phyloP scores from a whole-genome alignment of 352 stramenopile species.

The Pythium apleroticum region DNA sequence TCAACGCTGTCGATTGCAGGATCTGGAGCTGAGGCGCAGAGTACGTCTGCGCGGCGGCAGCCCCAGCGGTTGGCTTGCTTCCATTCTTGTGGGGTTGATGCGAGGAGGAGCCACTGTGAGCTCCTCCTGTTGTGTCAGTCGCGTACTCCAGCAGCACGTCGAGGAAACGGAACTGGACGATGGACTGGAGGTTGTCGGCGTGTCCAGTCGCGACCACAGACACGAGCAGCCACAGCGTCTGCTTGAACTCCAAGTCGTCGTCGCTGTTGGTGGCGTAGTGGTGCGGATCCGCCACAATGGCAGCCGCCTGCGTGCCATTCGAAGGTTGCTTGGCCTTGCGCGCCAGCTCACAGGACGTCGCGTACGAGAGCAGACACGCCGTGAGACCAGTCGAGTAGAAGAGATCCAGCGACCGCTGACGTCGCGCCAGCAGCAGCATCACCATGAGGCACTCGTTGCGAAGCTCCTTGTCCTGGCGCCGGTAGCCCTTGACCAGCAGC shows the following conservation, averaged over 20 bases:
- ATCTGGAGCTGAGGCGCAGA: slow-evolving; percentile 46
- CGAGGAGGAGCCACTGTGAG: neutral
- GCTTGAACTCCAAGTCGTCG: slow-evolving; percentile 85
- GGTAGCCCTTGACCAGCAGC: slow-evolving; percentile 56
- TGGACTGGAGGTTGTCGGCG: slow-evolving; percentile 47
- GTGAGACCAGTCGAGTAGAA: slow-evolving; percentile 66
- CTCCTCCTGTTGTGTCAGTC: slow-evolving; percentile 13
- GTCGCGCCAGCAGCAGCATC: slow-evolving; percentile 53
- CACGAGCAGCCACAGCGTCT: slow-evolving; percentile 68
- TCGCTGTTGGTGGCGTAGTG: slow-evolving; percentile 68
- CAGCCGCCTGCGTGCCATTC: neutral
- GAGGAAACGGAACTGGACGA: slow-evolving; percentile 71
- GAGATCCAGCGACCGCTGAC: slow-evolving; percentile 42
- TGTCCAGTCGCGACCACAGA: slow-evolving; percentile 52
- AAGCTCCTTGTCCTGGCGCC: slow-evolving; percentile 76
- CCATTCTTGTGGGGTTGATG: neutral
- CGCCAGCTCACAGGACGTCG: slow-evolving; percentile 47
- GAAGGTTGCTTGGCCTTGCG: slow-evolving; percentile 11
- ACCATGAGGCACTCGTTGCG: slow-evolving; percentile 79
- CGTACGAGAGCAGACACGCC: slow-evolving; percentile 61
- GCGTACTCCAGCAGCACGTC: slow-evolving; percentile 65
- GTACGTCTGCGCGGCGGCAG: slow-evolving; percentile 35
- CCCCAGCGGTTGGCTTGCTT: neutral
- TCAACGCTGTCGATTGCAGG: slow-evolving; percentile 57
- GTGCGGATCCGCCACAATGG: slow-evolving; percentile 53